Base-by-base conservation (phyloP, 768 basidiomycete species). In the Crassisporium funariophilum region DNA sequence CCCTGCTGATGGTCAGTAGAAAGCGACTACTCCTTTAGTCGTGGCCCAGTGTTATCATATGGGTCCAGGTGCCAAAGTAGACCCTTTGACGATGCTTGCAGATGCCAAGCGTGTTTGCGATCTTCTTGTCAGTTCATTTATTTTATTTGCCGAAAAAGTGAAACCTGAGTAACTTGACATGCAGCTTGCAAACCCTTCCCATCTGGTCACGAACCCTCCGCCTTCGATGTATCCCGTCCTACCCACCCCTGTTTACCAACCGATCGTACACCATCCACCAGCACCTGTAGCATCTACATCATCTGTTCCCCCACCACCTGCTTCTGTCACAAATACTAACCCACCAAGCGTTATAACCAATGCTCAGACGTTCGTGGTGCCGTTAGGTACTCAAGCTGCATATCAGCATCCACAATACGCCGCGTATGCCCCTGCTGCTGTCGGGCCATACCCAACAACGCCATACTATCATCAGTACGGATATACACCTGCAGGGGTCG, bases 81-180 rank as follows among this genome's bases (percentile, higher is more conserved):
- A 91, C 54, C 88, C 88, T 4, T 55, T 91, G 35, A 68, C 70
- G 44, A 84, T 91, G 80, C 76, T 91, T 3, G 76, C 65, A 25
- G 89, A 91, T 42, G 89, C 88, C 5, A 90, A 88, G 64, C 76
- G 81, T 21, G 79, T 85, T 12, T 91, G 89, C 52, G 88, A 91
- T 64, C 79, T 77, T 16, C 76, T 91, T 20, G 88, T 90, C 65
- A 65, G 74, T 62, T 22, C 16, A 21, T 31, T 43, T 21, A 17
- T 15, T 29, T 29, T 23, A 16, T 50, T 39, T 4, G 31, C 34
- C 23, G 20, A 41, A 45, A 44, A 31, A 40, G 37, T 47, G 11
- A 33, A 25, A 33, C 53, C 59, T 33, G 48, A 47, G 29, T 49
- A 41, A n/a, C 33, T 35, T 49, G 49, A 23, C 29, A 38, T 47